These are phyloP conservation scores for Cicer arietinum DNA, from an alignment of 306 rosid genomes.

Conservation along the genomic window DNA sequence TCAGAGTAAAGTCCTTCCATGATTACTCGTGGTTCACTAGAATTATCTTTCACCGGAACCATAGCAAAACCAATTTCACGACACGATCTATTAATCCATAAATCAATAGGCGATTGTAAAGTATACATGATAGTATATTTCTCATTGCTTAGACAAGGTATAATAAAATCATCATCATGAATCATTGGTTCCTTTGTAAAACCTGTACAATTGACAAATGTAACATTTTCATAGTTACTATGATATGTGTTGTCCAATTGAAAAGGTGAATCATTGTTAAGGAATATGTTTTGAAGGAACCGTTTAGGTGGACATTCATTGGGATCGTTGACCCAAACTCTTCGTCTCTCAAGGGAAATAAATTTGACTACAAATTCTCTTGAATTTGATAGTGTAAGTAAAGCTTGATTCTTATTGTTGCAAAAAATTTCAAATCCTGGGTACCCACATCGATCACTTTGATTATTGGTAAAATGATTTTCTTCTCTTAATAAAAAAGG, in stretches of 20 bases:
- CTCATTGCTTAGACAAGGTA: constrained; percentile 32
- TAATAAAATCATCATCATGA: neutral
- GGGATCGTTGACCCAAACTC: constrained; percentile 37
- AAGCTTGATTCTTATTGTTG: neutral
- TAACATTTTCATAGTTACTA: neutral
- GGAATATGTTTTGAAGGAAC: constrained; percentile 26
- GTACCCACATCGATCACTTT: neutral
- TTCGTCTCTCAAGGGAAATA: constrained; percentile 7
- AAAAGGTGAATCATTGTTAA: neutral
- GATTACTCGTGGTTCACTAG: neutral
- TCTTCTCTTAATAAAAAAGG: constrained; percentile 45
- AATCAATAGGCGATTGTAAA: neutral
- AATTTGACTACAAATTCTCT: constrained; percentile 15
- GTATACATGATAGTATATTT: neutral
- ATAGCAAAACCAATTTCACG: neutral
- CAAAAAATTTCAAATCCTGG: constrained; percentile 39
- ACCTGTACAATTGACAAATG: constrained; percentile 32
- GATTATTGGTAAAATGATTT: neutral
- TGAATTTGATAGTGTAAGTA: neutral
- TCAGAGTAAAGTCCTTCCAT: neutral
- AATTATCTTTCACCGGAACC: neutral
- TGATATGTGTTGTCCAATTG: neutral
- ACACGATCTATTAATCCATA: neutral
- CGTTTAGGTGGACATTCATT: constrained; percentile 35
- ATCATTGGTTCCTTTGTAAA: neutral